Conservation (phyloP, 148 eudicot species). For the Dysphania ambrosioides region DNA sequence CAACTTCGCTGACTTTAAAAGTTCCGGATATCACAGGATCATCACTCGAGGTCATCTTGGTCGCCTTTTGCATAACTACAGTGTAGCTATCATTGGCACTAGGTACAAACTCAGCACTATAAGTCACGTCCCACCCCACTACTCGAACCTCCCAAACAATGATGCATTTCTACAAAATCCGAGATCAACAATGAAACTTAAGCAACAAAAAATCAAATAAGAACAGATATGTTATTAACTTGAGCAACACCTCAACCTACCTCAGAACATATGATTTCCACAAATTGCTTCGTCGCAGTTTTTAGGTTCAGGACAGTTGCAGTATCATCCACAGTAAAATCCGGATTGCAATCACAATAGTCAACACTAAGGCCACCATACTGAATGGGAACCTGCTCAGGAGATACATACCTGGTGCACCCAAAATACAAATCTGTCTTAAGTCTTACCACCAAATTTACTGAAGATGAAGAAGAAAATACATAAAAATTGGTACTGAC, state of each 20-base stretch:
- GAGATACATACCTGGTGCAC: constrained; percentile 63
- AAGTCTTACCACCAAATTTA: background rate
- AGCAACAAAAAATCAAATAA: background rate
- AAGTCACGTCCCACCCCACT: constrained; percentile 92
- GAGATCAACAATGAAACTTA: background rate
- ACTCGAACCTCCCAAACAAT: constrained; percentile 87
- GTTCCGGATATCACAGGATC: constrained; percentile 66
- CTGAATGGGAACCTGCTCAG: constrained; percentile 87
- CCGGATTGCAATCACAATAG: constrained; percentile 63
- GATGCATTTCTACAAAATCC: constrained; percentile 51
- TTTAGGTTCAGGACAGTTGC: constrained; percentile 62
- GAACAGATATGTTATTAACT: background rate
- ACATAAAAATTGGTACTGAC: constrained; percentile 34
- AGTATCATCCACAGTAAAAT: constrained; percentile 58
- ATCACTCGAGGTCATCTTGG: constrained; percentile 59
- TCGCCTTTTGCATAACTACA: constrained; percentile 69
- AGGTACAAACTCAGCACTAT: constrained; percentile 84
- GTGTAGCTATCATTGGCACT: constrained; percentile 58
- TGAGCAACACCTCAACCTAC: constrained; percentile 24
- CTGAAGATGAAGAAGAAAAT: background rate
- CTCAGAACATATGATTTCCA: constrained; percentile 77
- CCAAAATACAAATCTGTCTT: constrained; percentile 1
- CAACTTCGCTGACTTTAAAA: constrained; percentile 62
- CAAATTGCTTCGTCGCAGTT: constrained; percentile 62
- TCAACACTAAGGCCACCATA: constrained; percentile 85